Base-by-base conservation (phyloP, 2,329 filamentous ascomycete genomes). In the Nannizziopsis arthrosporioides region DNA sequence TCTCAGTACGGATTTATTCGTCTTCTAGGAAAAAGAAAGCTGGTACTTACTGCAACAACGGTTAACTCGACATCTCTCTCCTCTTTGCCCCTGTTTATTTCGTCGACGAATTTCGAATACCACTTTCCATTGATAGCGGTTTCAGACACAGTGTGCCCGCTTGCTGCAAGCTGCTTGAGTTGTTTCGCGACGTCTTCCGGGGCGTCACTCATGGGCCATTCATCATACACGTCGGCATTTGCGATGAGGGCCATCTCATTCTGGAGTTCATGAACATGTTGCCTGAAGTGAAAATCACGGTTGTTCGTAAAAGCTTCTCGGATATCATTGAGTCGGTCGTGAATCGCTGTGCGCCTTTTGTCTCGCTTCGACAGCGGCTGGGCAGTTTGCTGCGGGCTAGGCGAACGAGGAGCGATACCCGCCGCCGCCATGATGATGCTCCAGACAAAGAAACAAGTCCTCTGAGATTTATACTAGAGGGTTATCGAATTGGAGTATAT, bases 181-280 rank as follows among this genome's bases (percentile, higher is more conserved):
- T 83, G 68, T 56, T 80, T 77, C 44, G 75, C 73, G 53, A 88
- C 80, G 49, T 84, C 78, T 53, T 87, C 82, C 41, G 74, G 70
- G 17, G 68, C 68, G 54, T 82, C 78, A 11, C 77, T 76, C 47
- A 94, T 73, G 42, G 85, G 80, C 51, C 79, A 77, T 52, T 80
- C 73, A 45, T 75, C 73, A 63, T 94, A 93, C 0, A 85, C 84
- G 59, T 94, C 84, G 45, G 92, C 85, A 56, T 85, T 81, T 64
- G 87, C 81, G 55, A 94, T 86, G 40, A 94, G 75, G 50, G 78
- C 85, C 68, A 89, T 88, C 65, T 94, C 89, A 55, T 86, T 81
- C 68, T 95, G 89, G n/a, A 95, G 80, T 56, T 86, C 86, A 59
- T 92, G 83, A 1, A 95, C 76, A 66, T 95, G 87, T 55, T 92